phyloP scores from a whole-genome alignment of 1,284 basidiomycete genomes.

The Earliella scabrosa region DNA sequence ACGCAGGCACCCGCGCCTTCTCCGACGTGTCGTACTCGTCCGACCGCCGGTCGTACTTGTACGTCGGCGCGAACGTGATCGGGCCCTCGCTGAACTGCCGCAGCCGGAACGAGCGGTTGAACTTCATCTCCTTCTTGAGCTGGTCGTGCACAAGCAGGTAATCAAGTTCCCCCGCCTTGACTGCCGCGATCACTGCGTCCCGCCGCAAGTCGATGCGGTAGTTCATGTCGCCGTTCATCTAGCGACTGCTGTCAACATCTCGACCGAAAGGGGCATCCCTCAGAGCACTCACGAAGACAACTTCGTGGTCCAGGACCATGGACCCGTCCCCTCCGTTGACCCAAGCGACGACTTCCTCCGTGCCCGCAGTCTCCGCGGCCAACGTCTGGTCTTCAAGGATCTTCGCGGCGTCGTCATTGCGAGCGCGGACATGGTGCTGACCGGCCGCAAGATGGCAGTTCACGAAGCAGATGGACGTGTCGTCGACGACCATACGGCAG shows the following conservation, averaged over 20 bases:
- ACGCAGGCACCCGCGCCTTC: slow-evolving; percentile 89
- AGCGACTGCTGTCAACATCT: not conserved
- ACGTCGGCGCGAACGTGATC: slow-evolving; percentile 87
- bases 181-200: slow-evolving; percentile 75
- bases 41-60: slow-evolving; percentile 90
- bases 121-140: slow-evolving; percentile 85
- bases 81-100: slow-evolving; percentile 85
- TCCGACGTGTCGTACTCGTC: slow-evolving; percentile 86
- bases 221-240: slow-evolving; percentile 86
- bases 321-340: slow-evolving; percentile 92
- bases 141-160: slow-evolving; percentile 85
- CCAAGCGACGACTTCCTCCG: slow-evolving; percentile 66
- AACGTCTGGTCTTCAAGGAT: slow-evolving; percentile 84
- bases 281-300: slow-evolving; percentile 77
- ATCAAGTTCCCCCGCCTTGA: slow-evolving; percentile 67
- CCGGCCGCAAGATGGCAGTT: slow-evolving; percentile 98
- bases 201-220: slow-evolving; percentile 94
- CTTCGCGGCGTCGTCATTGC: slow-evolving; percentile 87
- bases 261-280: not conserved
- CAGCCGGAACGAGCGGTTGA: slow-evolving; percentile 86
- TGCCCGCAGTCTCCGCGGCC: slow-evolving; percentile 53
- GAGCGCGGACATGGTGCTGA: slow-evolving; percentile 78
- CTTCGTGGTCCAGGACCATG: slow-evolving; percentile 94
- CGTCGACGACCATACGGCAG: slow-evolving; percentile 87
- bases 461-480: slow-evolving; percentile 92